Percentiles rank a stretch among this genome's conserved stretches.
Evolutionary conservation across 768 basidiomycete genomes (phyloP).

Genomic region (Nidularia sp.): DNA sequence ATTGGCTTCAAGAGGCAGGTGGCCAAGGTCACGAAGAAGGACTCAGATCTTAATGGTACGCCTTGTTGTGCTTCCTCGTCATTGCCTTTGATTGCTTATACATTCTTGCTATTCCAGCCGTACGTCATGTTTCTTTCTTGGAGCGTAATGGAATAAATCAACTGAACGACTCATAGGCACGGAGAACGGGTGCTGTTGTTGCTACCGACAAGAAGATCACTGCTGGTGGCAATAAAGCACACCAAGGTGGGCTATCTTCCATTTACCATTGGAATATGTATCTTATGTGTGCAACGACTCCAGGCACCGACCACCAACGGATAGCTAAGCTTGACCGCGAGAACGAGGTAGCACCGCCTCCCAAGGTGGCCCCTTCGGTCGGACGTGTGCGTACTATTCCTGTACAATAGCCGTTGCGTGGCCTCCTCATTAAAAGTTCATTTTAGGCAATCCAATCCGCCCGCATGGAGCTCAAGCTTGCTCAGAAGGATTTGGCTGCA

Average conservation of each 20-base stretch:
- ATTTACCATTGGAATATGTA: background rate
- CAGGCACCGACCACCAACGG: slow-evolving; percentile 89
- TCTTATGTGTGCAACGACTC: background rate
- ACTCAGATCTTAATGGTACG: slow-evolving; percentile 52
- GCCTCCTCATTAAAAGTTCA: slow-evolving; percentile 6
- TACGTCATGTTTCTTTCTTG: slow-evolving; percentile 26
- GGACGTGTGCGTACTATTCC: slow-evolving; percentile 52
- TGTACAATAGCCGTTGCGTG: background rate
- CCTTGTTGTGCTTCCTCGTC: slow-evolving; percentile 4
- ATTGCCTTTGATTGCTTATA: background rate
- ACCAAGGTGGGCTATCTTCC: slow-evolving; percentile 45
- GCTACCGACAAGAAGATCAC: slow-evolving; percentile 79
- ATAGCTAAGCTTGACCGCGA: slow-evolving; percentile 94
- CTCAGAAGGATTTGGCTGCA: slow-evolving; percentile 90
- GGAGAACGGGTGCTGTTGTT: slow-evolving; percentile 71
- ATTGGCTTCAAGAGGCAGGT: slow-evolving; percentile 66
- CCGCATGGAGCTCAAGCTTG: slow-evolving; percentile 71
- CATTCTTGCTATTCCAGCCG: slow-evolving; percentile 39
- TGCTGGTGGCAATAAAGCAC: slow-evolving; percentile 71
- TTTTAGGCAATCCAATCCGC: slow-evolving; percentile 75
- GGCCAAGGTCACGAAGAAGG: slow-evolving; percentile 61
- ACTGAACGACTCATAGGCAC: slow-evolving; percentile 44
- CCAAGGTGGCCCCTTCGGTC: slow-evolving; percentile 70
- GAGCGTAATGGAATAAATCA: background rate
- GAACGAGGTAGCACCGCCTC: slow-evolving; percentile 91